Percentiles rank a stretch among this genome's conserved stretches.
Evolutionary conservation across 129 eudicot species (phyloP).

Genomic region (Scalesia atractyloides): DNA sequence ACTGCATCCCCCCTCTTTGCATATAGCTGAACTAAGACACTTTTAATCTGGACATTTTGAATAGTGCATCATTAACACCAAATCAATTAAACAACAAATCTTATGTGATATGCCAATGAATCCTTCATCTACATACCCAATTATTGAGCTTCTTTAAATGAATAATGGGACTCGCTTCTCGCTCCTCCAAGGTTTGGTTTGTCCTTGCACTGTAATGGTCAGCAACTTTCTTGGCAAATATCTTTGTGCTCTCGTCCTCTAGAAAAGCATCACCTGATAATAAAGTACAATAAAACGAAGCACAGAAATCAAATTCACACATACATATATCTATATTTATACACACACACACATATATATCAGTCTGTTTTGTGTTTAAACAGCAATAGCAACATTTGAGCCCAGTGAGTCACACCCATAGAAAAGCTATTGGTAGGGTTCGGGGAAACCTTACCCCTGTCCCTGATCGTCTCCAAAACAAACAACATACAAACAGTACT

Average conservation of each 20-base stretch:
- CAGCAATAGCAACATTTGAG: too few relatives aligned
- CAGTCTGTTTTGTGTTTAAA: background rate
- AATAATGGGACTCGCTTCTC: constrained; percentile 97
- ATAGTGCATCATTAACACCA: background rate
- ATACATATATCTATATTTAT: too few relatives aligned
- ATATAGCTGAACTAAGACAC: constrained; percentile 90
- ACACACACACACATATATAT: too few relatives aligned
- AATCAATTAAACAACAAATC: background rate
- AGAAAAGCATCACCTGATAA: constrained; percentile 63
- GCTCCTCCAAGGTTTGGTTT: constrained; percentile 90
- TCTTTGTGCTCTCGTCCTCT: constrained; percentile 81
- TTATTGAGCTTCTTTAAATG: constrained; percentile 97
- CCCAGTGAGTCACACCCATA: too few relatives aligned
- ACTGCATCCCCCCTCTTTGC: constrained; percentile 83
- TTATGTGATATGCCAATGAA: background rate
- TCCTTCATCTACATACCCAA: constrained; percentile 53
- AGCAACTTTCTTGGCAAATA: constrained; percentile 81
- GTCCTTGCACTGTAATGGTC: constrained; percentile 99
- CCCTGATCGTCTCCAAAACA: too few relatives aligned
- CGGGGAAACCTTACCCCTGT: too few relatives aligned
- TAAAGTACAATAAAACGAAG: background rate
- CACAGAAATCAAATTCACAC: too few relatives aligned
- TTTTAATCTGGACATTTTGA: constrained; percentile 67
- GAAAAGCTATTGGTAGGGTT: too few relatives aligned
- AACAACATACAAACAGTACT: too few relatives aligned